These are phyloP conservation scores for Houttuynia cordata DNA, from an alignment of 164 flowering plant genomes.

Conservation along the genomic window DNA sequence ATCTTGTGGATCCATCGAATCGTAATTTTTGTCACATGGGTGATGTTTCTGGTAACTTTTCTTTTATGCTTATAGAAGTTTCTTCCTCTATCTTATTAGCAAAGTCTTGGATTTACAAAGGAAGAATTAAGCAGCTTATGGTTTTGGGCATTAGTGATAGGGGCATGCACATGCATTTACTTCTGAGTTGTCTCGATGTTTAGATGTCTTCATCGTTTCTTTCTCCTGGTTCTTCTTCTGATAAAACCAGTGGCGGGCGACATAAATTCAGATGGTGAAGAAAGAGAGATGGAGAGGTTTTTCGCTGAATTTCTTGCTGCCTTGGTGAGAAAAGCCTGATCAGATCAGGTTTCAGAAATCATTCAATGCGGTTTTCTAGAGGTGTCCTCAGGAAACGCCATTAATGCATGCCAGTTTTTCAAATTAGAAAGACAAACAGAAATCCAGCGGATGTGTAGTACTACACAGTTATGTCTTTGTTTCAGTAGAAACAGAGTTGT, in stretches of 20 bases:
- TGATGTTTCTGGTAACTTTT: conserved; percentile 1
- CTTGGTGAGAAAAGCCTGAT: conserved; percentile 17
- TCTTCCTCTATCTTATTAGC: neutral
- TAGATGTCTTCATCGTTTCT: neutral
- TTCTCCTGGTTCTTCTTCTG: conserved; percentile 1
- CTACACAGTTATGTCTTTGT: too few relatives aligned
- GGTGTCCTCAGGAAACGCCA: conserved; percentile 15
- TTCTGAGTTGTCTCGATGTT: conserved; percentile 2
- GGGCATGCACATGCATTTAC: conserved; percentile 2
- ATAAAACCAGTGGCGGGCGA: conserved; percentile 1
- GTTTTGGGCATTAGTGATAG: conserved; percentile 1
- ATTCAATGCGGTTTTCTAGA: conserved; percentile 23
- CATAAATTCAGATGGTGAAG: conserved; percentile 4
- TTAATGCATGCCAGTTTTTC: neutral
- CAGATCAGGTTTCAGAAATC: conserved; percentile 7
- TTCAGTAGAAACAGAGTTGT: too few relatives aligned
- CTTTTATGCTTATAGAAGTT: neutral
- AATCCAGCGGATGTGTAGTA: neutral
- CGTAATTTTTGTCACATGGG: too few relatives aligned
- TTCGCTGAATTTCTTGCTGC: conserved; percentile 4
- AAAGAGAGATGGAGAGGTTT: conserved; percentile 7
- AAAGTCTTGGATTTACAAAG: conserved; percentile 2
- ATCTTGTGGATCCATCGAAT: too few relatives aligned
- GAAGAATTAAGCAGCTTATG: conserved; percentile 11
- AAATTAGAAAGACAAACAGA: too few relatives aligned